Evolutionary conservation across 768 basidiomycete genomes (phyloP).

Genomic region (Clavulina sp.): DNA sequence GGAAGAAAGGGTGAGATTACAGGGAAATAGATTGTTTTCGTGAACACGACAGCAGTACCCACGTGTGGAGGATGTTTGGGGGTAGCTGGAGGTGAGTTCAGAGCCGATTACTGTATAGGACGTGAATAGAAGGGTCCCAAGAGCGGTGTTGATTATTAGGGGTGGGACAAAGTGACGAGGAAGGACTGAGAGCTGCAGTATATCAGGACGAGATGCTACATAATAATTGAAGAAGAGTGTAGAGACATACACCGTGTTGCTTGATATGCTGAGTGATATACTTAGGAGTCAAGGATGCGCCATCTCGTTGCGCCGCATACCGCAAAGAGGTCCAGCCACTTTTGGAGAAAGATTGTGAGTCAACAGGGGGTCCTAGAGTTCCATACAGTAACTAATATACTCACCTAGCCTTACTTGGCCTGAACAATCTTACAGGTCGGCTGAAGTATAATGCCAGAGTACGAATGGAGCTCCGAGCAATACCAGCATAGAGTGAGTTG

Average conservation of each 20-base stretch:
- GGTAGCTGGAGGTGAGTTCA: background rate
- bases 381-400: background rate
- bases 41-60: no score
- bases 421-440: slow-evolving; percentile 10
- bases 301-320: slow-evolving; percentile 3
- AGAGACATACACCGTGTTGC: slow-evolving; percentile 9
- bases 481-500: slow-evolving; percentile 8
- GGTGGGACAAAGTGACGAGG: slow-evolving; percentile 11
- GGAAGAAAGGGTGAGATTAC: background rate
- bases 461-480: slow-evolving; percentile 7
- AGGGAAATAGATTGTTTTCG: background rate
- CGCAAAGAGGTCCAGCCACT: slow-evolving; percentile 11
- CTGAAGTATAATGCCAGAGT: slow-evolving; percentile 9
- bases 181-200: slow-evolving; percentile 6
- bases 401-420: slow-evolving; percentile 7
- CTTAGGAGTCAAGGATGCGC: slow-evolving; percentile 5
- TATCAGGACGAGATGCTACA: background rate
- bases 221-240: background rate
- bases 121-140: slow-evolving; percentile 11
- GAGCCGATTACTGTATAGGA: slow-evolving; percentile 5
- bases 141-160: slow-evolving; percentile 8
- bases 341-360: background rate
- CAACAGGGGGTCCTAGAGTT: background rate
- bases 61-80: slow-evolving; percentile 3
- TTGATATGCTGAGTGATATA: slow-evolving; percentile 8